Evolutionary conservation across 2,329 filamentous ascomycete species (phyloP).

Genomic region (Berkeleyomyces rouxiae): DNA sequence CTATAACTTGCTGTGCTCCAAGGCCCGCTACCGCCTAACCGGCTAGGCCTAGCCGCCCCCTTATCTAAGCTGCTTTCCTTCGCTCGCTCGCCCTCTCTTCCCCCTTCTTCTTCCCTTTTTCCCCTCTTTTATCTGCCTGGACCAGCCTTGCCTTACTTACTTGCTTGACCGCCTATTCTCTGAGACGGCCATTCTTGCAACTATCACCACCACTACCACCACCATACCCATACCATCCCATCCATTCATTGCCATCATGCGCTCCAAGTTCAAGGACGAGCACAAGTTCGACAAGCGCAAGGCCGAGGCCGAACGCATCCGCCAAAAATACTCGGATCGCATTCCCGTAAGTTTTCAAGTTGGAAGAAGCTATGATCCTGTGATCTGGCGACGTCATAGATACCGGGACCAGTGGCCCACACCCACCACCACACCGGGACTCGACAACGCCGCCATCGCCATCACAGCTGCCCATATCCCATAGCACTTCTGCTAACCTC

Average conservation of each 20-base stretch:
- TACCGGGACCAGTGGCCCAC: not conserved
- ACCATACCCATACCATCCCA: not conserved
- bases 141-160: not conserved
- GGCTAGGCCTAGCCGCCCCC: not conserved
- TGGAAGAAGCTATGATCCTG: not conserved
- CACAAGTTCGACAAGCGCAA: slow-evolving; percentile 99
- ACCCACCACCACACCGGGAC: not conserved
- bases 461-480: no score
- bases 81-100: not conserved
- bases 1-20: not conserved
- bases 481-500: not conserved
- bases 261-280: slow-evolving; percentile 99
- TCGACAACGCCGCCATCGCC: not conserved
- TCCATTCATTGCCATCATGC: slow-evolving; percentile 46
- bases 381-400: slow-evolving; percentile 3
- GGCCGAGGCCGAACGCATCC: slow-evolving; percentile 97
- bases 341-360: slow-evolving; percentile 64
- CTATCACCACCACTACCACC: not conserved
- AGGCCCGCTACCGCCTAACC: not conserved
- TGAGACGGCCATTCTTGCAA: not conserved
- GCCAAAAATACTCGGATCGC: slow-evolving; percentile 95
- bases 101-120: not conserved
- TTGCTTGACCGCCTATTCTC: not conserved
- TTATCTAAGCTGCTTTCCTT: not conserved
- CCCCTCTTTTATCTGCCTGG: not conserved